Evolutionary conservation across 2,329 filamentous ascomycete species (phyloP), one percentile per base, ranked within the genome.

Genomic region (Cordyceps tenuipes): DNA sequence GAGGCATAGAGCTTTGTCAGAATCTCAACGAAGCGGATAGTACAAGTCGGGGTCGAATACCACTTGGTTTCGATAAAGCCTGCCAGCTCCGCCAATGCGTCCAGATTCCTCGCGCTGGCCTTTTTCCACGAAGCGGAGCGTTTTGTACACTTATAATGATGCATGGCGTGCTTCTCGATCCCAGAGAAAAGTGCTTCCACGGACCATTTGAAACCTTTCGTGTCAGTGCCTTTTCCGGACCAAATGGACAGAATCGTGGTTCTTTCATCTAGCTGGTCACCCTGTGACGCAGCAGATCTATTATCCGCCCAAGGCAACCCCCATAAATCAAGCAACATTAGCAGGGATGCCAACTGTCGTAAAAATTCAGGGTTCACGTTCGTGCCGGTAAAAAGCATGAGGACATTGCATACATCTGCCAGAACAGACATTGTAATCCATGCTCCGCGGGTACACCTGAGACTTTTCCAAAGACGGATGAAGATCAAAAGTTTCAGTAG

Each of bases 341-440:
- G 39, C 5, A 59, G n/a, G 6, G 57, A 53, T 4, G 57, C 48
- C 26, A 59, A 41, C 41, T 59, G 57, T n/a, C 57, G 48, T 17
- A 59, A 39, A 43, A 59, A 59, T 23, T 59, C 41, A 7, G 57
- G 57, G 23, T 59, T 59, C 34, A 59, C 57, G 43, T 59, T 59
- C 7, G 51, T 23, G 39, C 19, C 21, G n/a, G 49, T 47, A 39
- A 59, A 59, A 19, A 59, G 57, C 12, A 17, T 17, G 13, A 59
- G 50, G 5, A 59, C 26, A 12, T 36, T 26, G 49, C 49, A 59
- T 21, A 59, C 47, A 26, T 59, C 50, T 23, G 49, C 57, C 7
- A 59, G 41, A 12, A 47, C 49, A 6, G 12, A 9, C 57, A 59
- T 59, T 31, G 57, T 36, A 1, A 59, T 13, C 12, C 1, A 17